Conservation (phyloP, 202 grass and related monocot species). For the Bolboschoenoplectus hybrid region DNA sequence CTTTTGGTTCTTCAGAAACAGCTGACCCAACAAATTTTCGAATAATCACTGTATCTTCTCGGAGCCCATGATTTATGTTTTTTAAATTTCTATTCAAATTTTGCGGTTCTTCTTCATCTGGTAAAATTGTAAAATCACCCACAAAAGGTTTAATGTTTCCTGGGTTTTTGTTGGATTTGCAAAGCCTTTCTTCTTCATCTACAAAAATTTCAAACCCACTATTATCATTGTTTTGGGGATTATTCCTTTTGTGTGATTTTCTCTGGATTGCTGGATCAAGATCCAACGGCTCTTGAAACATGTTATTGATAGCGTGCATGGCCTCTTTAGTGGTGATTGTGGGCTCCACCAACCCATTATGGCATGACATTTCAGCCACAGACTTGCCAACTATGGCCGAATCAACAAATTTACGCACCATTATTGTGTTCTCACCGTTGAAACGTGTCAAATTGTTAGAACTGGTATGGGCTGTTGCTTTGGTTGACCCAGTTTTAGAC, state of each 20-base stretch:
- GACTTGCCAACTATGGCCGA: constrained; percentile 87
- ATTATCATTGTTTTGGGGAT: constrained; percentile 45
- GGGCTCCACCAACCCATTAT: constrained; percentile 91
- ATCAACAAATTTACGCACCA: constrained; percentile 80
- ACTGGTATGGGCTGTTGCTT: constrained; percentile 10
- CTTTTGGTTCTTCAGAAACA: constrained; percentile 67
- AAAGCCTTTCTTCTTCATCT: constrained; percentile 57
- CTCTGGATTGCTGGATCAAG: constrained; percentile 65
- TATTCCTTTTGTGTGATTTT: constrained; percentile 53
- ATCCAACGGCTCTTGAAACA: constrained; percentile 90
- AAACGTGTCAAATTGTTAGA: constrained; percentile 43
- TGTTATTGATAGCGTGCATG: constrained; percentile 77
- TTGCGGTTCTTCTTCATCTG: constrained; percentile 34
- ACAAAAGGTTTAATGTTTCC: constrained; percentile 57
- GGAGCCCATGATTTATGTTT: constrained; percentile 47
- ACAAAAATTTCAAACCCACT: constrained; percentile 56
- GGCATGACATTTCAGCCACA: constrained; percentile 86
- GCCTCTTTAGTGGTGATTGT: constrained; percentile 92
- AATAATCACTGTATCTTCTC: constrained; percentile 68
- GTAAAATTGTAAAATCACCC: constrained; percentile 68
- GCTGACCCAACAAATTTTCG: constrained; percentile 84
- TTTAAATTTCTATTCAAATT: constrained; percentile 34
- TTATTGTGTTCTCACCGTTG: constrained; percentile 76
- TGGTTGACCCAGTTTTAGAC: constrained; percentile 11
- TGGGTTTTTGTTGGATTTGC: constrained; percentile 35